A percentile compares a stretch with the other conserved stretches of the same genome.
These are phyloP conservation scores for Pseudozyma sp. DNA, from an alignment of 1,284 basidiomycete species.

Conservation along the genomic window DNA sequence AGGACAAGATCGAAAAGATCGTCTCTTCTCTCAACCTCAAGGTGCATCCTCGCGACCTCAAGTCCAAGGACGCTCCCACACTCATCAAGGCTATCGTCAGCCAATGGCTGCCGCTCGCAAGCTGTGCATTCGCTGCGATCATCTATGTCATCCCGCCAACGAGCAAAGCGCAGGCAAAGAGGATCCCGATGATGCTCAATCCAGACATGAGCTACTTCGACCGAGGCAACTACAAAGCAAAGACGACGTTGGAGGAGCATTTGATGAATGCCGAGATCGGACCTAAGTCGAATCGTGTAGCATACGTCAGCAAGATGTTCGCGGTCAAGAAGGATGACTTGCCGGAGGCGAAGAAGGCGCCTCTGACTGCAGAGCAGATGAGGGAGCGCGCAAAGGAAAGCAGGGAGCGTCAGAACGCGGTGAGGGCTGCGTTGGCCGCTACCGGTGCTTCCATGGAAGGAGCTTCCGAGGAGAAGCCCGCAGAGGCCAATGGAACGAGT, in stretches of 20 bases:
- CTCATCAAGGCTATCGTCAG: slow-evolving; percentile 88
- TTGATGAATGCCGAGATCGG: slow-evolving; percentile 73
- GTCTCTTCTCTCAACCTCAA: slow-evolving; percentile 84
- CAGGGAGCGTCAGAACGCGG: slow-evolving; percentile 50
- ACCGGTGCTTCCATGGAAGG: slow-evolving; percentile 55
- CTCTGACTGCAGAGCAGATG: slow-evolving; percentile 87
- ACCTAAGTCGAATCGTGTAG: slow-evolving; percentile 65
- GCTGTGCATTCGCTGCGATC: slow-evolving; percentile 89
- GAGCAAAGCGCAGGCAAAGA: slow-evolving; percentile 80
- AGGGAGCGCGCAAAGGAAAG: slow-evolving; percentile 74
- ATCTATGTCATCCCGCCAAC: slow-evolving; percentile 94
- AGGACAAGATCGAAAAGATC: slow-evolving; percentile 86
- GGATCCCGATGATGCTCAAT: slow-evolving; percentile 93
- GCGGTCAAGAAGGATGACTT: slow-evolving; percentile 83
- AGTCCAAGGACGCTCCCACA: slow-evolving; percentile 86
- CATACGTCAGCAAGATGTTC: slow-evolving; percentile 98
- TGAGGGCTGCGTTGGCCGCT: slow-evolving; percentile 64
- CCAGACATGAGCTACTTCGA: slow-evolving; percentile 76
- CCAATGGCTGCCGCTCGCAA: slow-evolving; percentile 95
- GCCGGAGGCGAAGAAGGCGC: slow-evolving; percentile 75
- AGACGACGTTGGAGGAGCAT: slow-evolving; percentile 76
- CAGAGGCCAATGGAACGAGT: slow-evolving; percentile 41
- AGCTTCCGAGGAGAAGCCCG: slow-evolving; percentile 38
- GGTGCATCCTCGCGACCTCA: slow-evolving; percentile 87
- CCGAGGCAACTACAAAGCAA: slow-evolving; percentile 49